Percentiles rank a stretch among this genome's conserved stretches.
Conservation (phyloP, 352 stramenopile species). For the Ophiocytium majus region DNA sequence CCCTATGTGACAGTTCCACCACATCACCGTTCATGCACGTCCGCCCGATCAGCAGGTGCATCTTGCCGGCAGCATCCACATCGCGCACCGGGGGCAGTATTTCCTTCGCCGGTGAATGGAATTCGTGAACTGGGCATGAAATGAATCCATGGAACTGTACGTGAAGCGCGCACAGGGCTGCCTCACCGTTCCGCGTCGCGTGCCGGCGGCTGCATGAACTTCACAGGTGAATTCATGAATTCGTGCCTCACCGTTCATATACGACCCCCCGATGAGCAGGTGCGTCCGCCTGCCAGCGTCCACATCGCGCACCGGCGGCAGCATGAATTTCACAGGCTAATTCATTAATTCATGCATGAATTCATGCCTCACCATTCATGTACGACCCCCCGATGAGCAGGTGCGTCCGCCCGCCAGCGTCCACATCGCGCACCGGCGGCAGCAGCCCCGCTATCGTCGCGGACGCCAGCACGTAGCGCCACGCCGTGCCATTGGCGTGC, state of each 20-base stretch:
- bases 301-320: not conserved
- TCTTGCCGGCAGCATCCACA: constrained; percentile 1
- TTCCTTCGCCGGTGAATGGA: too few relatives aligned
- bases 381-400: constrained; percentile 83
- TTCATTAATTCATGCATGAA: not conserved
- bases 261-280: constrained; percentile 80
- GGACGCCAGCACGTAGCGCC: constrained; percentile 82
- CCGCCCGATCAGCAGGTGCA: constrained; percentile 74
- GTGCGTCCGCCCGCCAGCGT: constrained; percentile 39
- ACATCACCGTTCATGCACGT: constrained; percentile 81
- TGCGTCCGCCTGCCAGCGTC: constrained; percentile 26
- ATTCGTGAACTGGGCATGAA: not conserved
- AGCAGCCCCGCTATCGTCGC: constrained; percentile 68
- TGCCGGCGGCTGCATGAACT: not conserved
- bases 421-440: constrained; percentile 53
- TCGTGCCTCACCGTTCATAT: constrained; percentile 82
- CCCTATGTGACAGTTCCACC: too few relatives aligned
- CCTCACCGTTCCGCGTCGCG: not conserved
- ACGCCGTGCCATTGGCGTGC: constrained; percentile 74
- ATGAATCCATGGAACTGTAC: not conserved
- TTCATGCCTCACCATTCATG: constrained; percentile 69
- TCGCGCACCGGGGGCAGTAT: constrained; percentile 58
- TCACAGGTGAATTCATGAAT: not conserved
- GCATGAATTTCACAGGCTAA: not conserved
- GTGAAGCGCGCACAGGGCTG: not conserved